A percentile compares a stretch with the other conserved stretches of the same genome.
These are phyloP conservation scores for Scortechinia acanthostroma DNA, from an alignment of 2,329 filamentous ascomycete species.

Conservation along the genomic window DNA sequence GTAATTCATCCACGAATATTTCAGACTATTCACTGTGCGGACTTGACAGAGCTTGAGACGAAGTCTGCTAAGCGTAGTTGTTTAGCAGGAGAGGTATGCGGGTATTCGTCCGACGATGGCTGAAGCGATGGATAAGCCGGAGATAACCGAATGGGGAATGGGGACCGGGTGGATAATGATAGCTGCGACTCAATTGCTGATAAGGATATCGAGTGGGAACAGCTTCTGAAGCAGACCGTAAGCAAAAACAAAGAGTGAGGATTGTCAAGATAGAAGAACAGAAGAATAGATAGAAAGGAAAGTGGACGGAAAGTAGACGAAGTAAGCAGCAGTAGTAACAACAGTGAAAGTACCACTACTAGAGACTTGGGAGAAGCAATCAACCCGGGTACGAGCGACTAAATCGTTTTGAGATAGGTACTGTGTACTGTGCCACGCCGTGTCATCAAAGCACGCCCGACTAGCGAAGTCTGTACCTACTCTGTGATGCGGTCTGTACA, in stretches of 20 bases:
- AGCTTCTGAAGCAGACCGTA: background rate
- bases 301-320: background rate
- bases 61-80: background rate
- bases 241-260: constrained; percentile 1
- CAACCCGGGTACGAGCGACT: too few relatives aligned
- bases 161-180: too few relatives aligned
- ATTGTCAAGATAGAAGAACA: background rate
- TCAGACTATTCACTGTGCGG: background rate
- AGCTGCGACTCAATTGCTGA: background rate
- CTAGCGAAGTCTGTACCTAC: too few relatives aligned
- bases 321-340: too few relatives aligned
- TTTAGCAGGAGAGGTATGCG: background rate
- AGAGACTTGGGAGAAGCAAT: too few relatives aligned
- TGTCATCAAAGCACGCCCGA: too few relatives aligned
- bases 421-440: too few relatives aligned
- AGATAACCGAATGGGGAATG: too few relatives aligned
- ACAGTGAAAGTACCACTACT: too few relatives aligned
- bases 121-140: background rate
- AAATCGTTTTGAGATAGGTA: too few relatives aligned
- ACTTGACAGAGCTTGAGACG: background rate
- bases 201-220: background rate
- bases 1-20: background rate
- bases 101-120: background rate
- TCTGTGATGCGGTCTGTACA: too few relatives aligned
- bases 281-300: constrained; percentile 1